Base-by-base conservation (phyloP, 176 grass and related monocot species). In the Poa annua region DNA sequence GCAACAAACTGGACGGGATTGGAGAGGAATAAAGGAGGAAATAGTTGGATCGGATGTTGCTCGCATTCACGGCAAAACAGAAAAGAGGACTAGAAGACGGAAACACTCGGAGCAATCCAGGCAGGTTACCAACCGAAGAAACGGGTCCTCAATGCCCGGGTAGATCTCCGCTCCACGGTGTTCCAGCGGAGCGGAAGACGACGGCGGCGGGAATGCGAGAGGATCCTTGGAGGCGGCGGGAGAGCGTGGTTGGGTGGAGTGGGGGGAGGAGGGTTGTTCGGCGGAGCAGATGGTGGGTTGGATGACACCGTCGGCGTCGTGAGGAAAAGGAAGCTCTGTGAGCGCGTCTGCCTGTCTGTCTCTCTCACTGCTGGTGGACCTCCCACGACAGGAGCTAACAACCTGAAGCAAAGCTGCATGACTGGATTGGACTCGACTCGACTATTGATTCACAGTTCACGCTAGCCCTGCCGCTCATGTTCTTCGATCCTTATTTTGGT, bases 311-410 rank as follows among this genome's bases (percentile, higher is more conserved):
- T 74, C 71, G 71, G 71, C 71, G 71, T 50, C 26, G 47, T 3
- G 71, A 71, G 26, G 26, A 33, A 52, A 74, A 74, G 25, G 71
- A 74, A 74, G 71, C 71, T 74, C 24, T 73, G 14, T 19, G 47
- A 48, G 70, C 26, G 47, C 52, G 25, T 34, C 71, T 22, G 67
- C 45, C 67, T 26, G 71, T 20, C 47, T 74, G 71, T 52, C 71
- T 49, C 71, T 74, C 25, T 74, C 47, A 24, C 71, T 74, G 71
- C 48, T 74, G 71, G 71, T 74, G 47, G 71, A 34, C 47, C 71
- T 52, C 26, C 14, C 24, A 42, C 15, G 25, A 21, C 45, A 74
- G 25, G 71, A 68, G 66, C 32, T 65, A 65, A 65, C 24, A 63
- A 63, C 60, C 7, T 1, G 21, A 22, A 62, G 59, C 25, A 65